A percentile compares a stretch with the other conserved stretches of the same genome.
These are phyloP conservation scores for Rhodomyrtus tomentosa DNA, from an alignment of 345 rosid genomes.

Conservation along the genomic window DNA sequence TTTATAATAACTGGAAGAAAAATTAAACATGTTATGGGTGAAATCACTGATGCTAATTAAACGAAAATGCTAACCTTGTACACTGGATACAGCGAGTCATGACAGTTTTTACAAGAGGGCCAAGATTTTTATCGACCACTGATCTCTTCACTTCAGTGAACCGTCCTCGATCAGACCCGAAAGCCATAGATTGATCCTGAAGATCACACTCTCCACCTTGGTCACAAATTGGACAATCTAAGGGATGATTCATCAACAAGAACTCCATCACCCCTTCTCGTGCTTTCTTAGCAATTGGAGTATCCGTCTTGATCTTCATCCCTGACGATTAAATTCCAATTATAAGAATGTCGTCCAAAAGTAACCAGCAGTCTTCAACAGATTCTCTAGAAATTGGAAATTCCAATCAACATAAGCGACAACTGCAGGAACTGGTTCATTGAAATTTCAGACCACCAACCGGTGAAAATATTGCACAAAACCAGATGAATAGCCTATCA, in stretches of 20 bases:
- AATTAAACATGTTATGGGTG: background rate
- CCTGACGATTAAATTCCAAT: conserved; percentile 27
- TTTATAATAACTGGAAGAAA: background rate
- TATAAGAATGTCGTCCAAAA: background rate
- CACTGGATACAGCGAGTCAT: conserved; percentile 99
- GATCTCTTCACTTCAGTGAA: conserved; percentile 96
- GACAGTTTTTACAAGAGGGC: conserved; percentile 97
- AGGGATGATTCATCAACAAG: conserved; percentile 90
- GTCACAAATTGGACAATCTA: conserved; percentile 97
- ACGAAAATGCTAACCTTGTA: conserved; percentile 48
- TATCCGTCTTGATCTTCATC: conserved; percentile 96
- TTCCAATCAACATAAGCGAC: background rate
- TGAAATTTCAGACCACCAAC: background rate
- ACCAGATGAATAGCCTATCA: background rate
- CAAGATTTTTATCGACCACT: conserved; percentile 96
- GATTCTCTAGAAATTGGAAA: background rate
- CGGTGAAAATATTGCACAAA: background rate
- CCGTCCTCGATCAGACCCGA: conserved; percentile 96
- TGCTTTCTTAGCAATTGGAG: conserved; percentile 93
- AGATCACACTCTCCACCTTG: conserved; percentile 99
- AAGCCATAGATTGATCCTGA: conserved; percentile 99
- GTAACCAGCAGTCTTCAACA: background rate
- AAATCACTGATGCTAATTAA: background rate
- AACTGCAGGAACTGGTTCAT: background rate
- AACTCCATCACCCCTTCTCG: conserved; percentile 99